These are phyloP conservation scores for Epichloe gansuensis DNA, from an alignment of 2,329 filamentous ascomycete species.

Conservation along the genomic window DNA sequence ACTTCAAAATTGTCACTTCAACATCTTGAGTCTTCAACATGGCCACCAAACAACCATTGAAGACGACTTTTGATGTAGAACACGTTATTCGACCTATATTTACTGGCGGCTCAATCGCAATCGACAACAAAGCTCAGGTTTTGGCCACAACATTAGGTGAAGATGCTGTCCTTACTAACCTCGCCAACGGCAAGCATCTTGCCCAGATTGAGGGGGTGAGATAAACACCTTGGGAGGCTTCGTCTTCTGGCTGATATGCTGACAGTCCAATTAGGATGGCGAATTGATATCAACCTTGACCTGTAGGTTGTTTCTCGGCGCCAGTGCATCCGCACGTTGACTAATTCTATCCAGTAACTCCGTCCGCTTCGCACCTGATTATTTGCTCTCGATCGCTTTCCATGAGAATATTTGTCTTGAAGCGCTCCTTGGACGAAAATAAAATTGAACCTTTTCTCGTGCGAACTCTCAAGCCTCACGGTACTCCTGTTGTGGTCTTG, in stretches of 20 bases:
- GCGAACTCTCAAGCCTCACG: constrained; percentile 78
- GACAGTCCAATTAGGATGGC: constrained; percentile 44
- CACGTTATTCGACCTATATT: constrained; percentile 86
- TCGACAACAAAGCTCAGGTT: constrained; percentile 69
- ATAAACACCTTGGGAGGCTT: not conserved
- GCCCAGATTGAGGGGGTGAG: constrained; percentile 75
- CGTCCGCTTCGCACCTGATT: constrained; percentile 75
- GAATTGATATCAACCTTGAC: constrained; percentile 66
- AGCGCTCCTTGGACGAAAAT: constrained; percentile 41
- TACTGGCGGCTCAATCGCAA: constrained; percentile 75
- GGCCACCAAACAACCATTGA: constrained; percentile 51
- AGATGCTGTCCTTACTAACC: constrained; percentile 76
- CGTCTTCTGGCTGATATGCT: not conserved
- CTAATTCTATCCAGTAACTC: constrained; percentile 50
- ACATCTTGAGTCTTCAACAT: constrained; percentile 18
- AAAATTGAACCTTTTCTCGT: constrained; percentile 54
- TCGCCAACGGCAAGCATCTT: constrained; percentile 69
- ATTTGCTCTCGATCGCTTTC: constrained; percentile 90
- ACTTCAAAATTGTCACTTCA: not conserved
- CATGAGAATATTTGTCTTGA: constrained; percentile 79
- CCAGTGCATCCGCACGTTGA: constrained; percentile 4
- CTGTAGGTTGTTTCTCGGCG: constrained; percentile 26
- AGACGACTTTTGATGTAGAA: constrained; percentile 79
- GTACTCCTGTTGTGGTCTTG: constrained; percentile 76
- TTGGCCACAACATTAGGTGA: constrained; percentile 85